These are phyloP conservation scores for Geotrichum australiense DNA, from an alignment of 1,139 yeast genomes.

Conservation along the genomic window DNA sequence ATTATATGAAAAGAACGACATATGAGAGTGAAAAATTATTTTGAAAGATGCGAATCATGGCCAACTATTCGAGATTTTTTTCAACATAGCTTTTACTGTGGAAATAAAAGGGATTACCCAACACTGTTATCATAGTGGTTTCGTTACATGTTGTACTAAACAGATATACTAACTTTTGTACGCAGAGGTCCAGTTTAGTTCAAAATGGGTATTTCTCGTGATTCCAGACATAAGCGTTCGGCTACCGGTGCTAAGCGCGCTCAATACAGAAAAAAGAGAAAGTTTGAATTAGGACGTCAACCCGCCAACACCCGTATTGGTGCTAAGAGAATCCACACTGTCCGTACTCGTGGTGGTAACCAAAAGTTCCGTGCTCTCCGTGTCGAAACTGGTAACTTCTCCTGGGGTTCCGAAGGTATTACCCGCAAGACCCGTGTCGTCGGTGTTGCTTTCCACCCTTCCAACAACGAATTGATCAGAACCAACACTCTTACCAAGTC, in stretches of 20 bases:
- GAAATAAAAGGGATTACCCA: no score
- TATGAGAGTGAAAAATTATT: no score
- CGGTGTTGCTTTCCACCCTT: constrained; percentile 98
- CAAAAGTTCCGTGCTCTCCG: constrained; percentile 99
- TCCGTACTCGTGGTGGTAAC: constrained; percentile 99
- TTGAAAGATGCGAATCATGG: no score
- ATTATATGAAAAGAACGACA: no score
- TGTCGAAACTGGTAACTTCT: constrained; percentile 98
- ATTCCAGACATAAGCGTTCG: constrained; percentile 99
- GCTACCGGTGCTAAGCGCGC: constrained; percentile 99
- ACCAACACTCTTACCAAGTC: constrained; percentile 99
- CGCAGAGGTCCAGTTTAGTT: constrained; percentile 19
- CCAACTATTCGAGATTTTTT: no score
- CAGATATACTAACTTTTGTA: constrained; percentile 6
- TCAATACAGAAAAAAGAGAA: constrained; percentile 99
- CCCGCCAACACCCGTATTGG: constrained; percentile 99
- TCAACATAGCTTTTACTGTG: no score
- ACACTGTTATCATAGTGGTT: no score
- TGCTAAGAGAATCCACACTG: constrained; percentile 96
- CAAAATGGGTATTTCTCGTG: constrained; percentile 99
- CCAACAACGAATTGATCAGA: constrained; percentile 99
- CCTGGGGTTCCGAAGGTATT: constrained; percentile 99
- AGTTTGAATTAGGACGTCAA: constrained; percentile 99
- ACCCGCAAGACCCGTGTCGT: constrained; percentile 98
- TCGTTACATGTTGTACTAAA: no score